Evolutionary conservation across 139 green algal genomes (phyloP).

Genomic region (Closterium sp.): DNA sequence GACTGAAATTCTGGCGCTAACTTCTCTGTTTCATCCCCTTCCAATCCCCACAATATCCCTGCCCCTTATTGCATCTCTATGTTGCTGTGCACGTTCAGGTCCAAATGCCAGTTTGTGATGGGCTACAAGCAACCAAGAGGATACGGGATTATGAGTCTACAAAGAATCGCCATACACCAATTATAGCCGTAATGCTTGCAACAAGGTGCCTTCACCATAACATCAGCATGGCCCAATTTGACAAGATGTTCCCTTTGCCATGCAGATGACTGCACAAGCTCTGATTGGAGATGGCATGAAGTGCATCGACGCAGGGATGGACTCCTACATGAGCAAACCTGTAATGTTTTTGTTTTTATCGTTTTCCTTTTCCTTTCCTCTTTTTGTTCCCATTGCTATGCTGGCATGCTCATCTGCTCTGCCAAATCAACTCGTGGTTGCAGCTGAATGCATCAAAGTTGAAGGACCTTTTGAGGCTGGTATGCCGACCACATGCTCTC

Average conservation of each 20-base stretch:
- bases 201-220: not conserved
- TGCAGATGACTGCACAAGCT: constrained; percentile 44
- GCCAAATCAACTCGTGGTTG: too few relatives aligned
- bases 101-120: constrained; percentile 36
- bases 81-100: constrained; percentile 1
- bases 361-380: too few relatives aligned
- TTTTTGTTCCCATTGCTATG: too few relatives aligned
- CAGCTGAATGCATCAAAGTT: not conserved
- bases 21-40: too few relatives aligned
- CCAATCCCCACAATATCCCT: too few relatives aligned
- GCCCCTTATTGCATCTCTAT: too few relatives aligned
- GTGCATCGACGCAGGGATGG: constrained; percentile 35
- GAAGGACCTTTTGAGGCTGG: not conserved
- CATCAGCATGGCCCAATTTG: not conserved
- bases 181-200: constrained; percentile 21
- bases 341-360: not conserved
- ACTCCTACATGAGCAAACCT: constrained; percentile 30
- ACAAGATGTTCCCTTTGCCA: not conserved
- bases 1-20: too few relatives aligned
- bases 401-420: too few relatives aligned
- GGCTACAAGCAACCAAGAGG: not conserved
- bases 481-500: not conserved
- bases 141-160: constrained; percentile 21
- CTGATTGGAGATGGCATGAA: constrained; percentile 30
- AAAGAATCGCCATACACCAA: constrained; percentile 6